Evolutionary conservation across 1,284 basidiomycete species (phyloP), one percentile per base, ranked within the genome.

Genomic region (Dichomitus squalens): DNA sequence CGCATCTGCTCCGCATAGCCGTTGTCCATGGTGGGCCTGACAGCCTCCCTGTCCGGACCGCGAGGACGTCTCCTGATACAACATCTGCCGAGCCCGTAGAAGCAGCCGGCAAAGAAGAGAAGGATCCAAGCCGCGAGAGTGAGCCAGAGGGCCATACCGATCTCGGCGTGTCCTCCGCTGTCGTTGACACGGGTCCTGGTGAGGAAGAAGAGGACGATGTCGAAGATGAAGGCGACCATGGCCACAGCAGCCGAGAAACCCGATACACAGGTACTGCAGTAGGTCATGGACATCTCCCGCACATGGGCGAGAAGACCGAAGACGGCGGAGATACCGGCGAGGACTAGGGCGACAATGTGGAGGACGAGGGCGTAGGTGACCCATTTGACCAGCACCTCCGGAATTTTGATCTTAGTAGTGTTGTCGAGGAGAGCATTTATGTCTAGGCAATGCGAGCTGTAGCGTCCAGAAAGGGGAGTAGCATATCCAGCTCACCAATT

Each of bases 301-400:
- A 95, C 80, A 67, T 95, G 91, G 5, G 92, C 92, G 31, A 95
- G 80, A 23, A 95, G 80, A 46, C 92, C 92, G 63, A 94, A 90
- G 33, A 94, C 49, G 12, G 91, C 80, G 1, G 91, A 85, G 20
- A 83, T 75, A n/a, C 80, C 89, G 7, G 92, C 83, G 34, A 88
- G 79, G 31, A 74, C 81, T 57, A 96, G 83, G 14, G 90, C 93
- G 53, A 93, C 86, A 63, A 94, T 83, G 69, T 96, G 93, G n/a
- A 95, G 80, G 59, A 95, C 86, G 61, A 96, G 85, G 20, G 86
- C 87, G 66, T 95, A 95, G 12, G 94, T 96, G 67, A 96, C 76
- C 88, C 93, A 95, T 78, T 95, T 95, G 60, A 93, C 88, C 51
- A 86, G 80, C 7, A 91, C 83, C 39, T 82, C 75, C 4, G 94